Evolutionary conservation across 1,284 basidiomycete genomes (phyloP), one percentile per base, ranked within the genome.

Genomic region (Austropuccinia psidii): DNA sequence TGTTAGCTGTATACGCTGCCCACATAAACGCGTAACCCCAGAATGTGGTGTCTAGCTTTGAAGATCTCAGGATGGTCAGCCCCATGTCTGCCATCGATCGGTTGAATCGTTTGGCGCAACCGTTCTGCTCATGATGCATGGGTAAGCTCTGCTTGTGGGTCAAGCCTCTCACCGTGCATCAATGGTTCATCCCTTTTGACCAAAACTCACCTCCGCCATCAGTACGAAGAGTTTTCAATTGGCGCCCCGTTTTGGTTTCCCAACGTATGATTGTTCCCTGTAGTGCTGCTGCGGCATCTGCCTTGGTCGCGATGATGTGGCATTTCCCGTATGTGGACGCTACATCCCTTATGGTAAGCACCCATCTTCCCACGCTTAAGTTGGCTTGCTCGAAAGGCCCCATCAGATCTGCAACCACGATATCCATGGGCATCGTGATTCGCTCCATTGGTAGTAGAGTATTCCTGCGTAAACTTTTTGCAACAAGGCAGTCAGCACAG

Each of bases 121-220:
- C 31, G 21, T 58, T 58, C 31, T 58, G 55, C 7, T 35, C 9
- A 33, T 58, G 55, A 35, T 58, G 55, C 24, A 29, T 29, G 6
- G 55, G 55, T 31, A 65, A 31, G 2, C 4, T 52, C 11, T 21
- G 3, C 33, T 54, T 49, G 5, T 43, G 21, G 24, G 39, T 66
- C 24, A 66, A 52, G 4, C 64, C 64, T 39, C 60, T 70, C 1
- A 5, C 0, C 13, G 17, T 39, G 0, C 35, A 9, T n/a, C 33
- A 70, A 8, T 31, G 19, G 2, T 15, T 35, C 1, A 70, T 21
- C 35, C 19, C 31, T 6, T 58, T 69, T 9, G 19, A 29, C 3
- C 29, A 19, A 35, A 57, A 68, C 55, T 68, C n/a, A 19, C 67
- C 67, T 1, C 67, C 67, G n/a, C 49, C 49, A 33, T 69, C 39